Percentiles rank a stretch among this genome's conserved stretches.
These are phyloP conservation scores for Stereocaulon alpinum DNA, from an alignment of 495 filamentous ascomycete species.

Conservation along the genomic window DNA sequence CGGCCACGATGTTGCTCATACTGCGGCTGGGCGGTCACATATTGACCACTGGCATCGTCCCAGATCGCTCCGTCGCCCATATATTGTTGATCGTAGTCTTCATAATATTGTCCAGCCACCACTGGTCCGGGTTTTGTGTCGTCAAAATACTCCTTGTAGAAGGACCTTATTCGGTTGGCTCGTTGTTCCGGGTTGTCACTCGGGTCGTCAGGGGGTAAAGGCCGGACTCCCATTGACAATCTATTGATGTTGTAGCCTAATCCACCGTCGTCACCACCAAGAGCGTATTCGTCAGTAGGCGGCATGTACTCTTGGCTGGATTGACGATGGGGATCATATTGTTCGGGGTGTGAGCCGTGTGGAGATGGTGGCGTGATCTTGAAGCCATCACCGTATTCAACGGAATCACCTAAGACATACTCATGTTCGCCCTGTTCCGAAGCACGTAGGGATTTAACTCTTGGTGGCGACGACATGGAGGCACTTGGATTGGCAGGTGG, in stretches of 20 bases:
- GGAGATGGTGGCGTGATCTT: conserved; percentile 41
- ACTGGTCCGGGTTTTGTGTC: conserved; percentile 55
- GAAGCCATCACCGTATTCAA: conserved; percentile 54
- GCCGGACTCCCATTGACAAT: conserved; percentile 83
- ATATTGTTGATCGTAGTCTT: conserved; percentile 59
- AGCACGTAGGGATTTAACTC: conserved; percentile 28
- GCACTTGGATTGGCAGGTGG: conserved; percentile 8
- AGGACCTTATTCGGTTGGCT: conserved; percentile 92
- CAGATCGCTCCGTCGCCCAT: conserved; percentile 50
- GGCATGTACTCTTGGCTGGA: conserved; percentile 25
- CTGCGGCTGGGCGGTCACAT: conserved; percentile 51
- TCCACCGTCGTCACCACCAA: conserved; percentile 41
- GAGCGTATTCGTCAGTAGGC: conserved; percentile 25
- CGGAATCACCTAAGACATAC: conserved; percentile 41
- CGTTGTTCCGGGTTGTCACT: conserved; percentile 80
- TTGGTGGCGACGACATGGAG: conserved; percentile 19
- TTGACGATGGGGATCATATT: conserved; percentile 8
- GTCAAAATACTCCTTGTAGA: conserved; percentile 99
- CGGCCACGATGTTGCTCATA: neutral
- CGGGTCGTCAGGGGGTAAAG: conserved; percentile 82
- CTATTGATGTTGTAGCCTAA: conserved; percentile 52
- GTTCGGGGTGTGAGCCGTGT: conserved; percentile 18
- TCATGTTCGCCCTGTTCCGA: conserved; percentile 22
- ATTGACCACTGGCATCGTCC: conserved; percentile 64
- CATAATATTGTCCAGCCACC: conserved; percentile 47